These are phyloP conservation scores for Setaria italica DNA, from an alignment of 202 grass and related monocot species.

Conservation along the genomic window DNA sequence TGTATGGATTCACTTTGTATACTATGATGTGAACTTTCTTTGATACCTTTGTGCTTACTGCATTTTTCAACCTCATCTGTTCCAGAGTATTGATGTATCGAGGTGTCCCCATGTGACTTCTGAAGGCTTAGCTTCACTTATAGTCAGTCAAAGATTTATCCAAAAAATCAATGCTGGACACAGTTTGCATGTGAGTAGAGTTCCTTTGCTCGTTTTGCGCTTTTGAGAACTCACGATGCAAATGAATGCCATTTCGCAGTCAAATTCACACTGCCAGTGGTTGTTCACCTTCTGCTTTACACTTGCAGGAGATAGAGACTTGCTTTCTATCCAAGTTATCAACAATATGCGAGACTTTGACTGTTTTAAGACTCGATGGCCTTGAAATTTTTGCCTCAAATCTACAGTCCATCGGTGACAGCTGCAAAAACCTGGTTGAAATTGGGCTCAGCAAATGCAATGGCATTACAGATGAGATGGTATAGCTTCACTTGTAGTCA, in stretches of 20 bases:
- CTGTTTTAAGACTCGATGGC: conserved; percentile 83
- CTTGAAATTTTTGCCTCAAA: conserved; percentile 67
- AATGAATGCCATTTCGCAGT: neutral
- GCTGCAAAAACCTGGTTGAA: conserved; percentile 81
- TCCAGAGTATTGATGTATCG: conserved; percentile 85
- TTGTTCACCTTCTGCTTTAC: conserved; percentile 38
- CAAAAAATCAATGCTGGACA: conserved; percentile 73
- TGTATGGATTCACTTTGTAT: neutral
- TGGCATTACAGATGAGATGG: conserved; percentile 79
- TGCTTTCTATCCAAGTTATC: conserved; percentile 69
- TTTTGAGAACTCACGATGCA: neutral
- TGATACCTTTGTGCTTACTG: neutral
- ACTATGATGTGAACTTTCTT: neutral
- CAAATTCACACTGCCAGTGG: neutral
- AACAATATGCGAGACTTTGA: conserved; percentile 59
- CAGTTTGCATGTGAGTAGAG: conserved; percentile 69
- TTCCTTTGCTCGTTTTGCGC: no score
- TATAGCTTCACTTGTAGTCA: conserved; percentile 60
- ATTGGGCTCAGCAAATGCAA: conserved; percentile 96
- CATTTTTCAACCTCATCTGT: neutral
- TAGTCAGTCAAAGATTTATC: conserved; percentile 67
- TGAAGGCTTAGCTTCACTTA: conserved; percentile 66
- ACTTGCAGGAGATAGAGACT: conserved; percentile 69
- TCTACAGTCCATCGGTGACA: conserved; percentile 57
- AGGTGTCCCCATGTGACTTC: conserved; percentile 87